Evolutionary conservation across 371 early-diverging fungal species (phyloP).

Genomic region (Mortierella sp.): DNA sequence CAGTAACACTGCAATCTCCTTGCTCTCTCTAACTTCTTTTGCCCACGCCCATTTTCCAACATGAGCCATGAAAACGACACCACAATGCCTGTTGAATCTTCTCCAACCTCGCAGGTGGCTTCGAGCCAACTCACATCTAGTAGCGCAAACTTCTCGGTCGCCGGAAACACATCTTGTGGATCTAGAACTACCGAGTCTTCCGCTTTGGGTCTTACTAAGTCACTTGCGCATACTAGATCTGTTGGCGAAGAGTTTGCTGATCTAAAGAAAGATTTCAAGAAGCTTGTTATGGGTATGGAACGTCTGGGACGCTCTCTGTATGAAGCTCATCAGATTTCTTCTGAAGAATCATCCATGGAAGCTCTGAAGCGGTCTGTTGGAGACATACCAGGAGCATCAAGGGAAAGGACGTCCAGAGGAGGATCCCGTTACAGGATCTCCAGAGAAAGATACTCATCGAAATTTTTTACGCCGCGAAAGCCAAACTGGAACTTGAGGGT

Average conservation of each 20-base stretch:
- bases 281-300: conserved; percentile 11
- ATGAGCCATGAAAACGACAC: not conserved
- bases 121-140: not conserved
- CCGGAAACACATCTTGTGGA: not conserved
- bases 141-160: not conserved
- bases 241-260: conserved; percentile 15
- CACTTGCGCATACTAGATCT: not conserved
- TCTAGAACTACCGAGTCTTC: not conserved
- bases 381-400: not conserved
- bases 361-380: not conserved
- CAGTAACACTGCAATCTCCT: not conserved
- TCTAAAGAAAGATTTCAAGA: conserved; percentile 12
- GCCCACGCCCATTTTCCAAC: not conserved
- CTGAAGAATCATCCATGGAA: conserved; percentile 5
- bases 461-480: conserved; percentile 10
- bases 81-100: not conserved
- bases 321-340: not conserved
- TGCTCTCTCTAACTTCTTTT: not conserved
- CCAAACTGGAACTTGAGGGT: conserved; percentile 32
- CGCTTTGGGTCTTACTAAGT: not conserved
- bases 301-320: conserved; percentile 8
- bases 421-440: not conserved
- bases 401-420: not conserved
- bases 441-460: not conserved
- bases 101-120: not conserved